These are phyloP conservation scores for Ophiocordyceps camponoti-rufipedis DNA, from an alignment of 2,329 filamentous ascomycete genomes.

Conservation along the genomic window DNA sequence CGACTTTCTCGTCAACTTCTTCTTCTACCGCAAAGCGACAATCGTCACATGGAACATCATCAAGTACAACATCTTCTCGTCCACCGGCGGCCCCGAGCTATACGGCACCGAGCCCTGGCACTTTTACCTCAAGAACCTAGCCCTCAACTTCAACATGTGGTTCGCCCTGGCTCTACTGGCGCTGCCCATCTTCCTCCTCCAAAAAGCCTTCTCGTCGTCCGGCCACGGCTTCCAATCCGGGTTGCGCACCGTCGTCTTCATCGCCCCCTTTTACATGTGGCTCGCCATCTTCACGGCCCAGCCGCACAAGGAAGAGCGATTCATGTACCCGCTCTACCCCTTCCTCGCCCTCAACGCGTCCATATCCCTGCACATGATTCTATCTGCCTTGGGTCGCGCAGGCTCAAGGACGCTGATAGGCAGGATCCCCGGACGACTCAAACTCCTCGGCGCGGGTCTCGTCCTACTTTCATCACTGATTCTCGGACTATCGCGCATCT, in stretches of 20 bases:
- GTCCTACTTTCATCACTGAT: slow-evolving; percentile 46
- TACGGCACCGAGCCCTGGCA: slow-evolving; percentile 96
- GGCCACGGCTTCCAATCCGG: slow-evolving; percentile 48
- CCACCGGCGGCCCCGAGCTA: slow-evolving; percentile 66
- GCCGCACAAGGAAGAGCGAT: slow-evolving; percentile 93
- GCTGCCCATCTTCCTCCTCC: slow-evolving; percentile 56
- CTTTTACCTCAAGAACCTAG: slow-evolving; percentile 83
- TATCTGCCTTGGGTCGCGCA: slow-evolving; percentile 55
- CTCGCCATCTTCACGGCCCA: slow-evolving; percentile 78
- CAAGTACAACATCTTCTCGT: slow-evolving; percentile 83
- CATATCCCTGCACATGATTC: slow-evolving; percentile 61
- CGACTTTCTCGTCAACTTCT: slow-evolving; percentile 57
- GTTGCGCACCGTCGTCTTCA: slow-evolving; percentile 58
- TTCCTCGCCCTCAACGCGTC: slow-evolving; percentile 80
- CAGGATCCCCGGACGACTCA: slow-evolving; percentile 58
- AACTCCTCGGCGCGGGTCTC: slow-evolving; percentile 42
- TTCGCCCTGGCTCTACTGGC: slow-evolving; percentile 62
- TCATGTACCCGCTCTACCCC: slow-evolving; percentile 96
- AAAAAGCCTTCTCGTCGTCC: slow-evolving; percentile 46
- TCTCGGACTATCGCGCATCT: slow-evolving; percentile 50
- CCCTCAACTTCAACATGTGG: slow-evolving; percentile 93
- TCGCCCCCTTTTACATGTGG: slow-evolving; percentile 88
- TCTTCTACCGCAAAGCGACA: slow-evolving; percentile 67
- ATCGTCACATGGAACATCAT: slow-evolving; percentile 85
- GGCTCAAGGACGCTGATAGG: slow-evolving; percentile 48